phyloP scores from a whole-genome alignment of 2,329 filamentous ascomycete species.

The Botrytis aclada region DNA sequence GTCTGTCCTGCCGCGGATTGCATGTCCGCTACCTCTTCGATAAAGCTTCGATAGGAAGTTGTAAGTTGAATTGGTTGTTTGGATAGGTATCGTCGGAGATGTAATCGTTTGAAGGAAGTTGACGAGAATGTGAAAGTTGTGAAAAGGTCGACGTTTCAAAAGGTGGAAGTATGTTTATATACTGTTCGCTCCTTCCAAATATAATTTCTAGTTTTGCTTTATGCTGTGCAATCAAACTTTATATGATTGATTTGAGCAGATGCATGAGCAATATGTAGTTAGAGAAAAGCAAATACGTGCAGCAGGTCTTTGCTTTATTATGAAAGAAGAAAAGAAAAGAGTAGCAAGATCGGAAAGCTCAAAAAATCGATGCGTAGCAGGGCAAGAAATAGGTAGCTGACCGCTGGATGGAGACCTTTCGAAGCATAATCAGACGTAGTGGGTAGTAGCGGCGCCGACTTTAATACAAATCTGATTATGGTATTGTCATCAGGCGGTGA shows the following conservation, averaged over 20 bases:
- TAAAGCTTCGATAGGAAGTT: slow-evolving; percentile 19
- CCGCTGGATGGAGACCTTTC: slow-evolving; percentile 17
- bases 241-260: slow-evolving; percentile 15
- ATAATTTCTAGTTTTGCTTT: not conserved
- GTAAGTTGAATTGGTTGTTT: not conserved
- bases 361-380: slow-evolving; percentile 7
- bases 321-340: slow-evolving; percentile 12
- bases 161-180: slow-evolving; percentile 8
- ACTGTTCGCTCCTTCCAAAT: slow-evolving; percentile 11
- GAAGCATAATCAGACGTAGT: slow-evolving; percentile 4
- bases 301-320: slow-evolving; percentile 9
- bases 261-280: slow-evolving; percentile 7
- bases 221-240: slow-evolving; percentile 20
- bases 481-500: slow-evolving; percentile 8
- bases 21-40: slow-evolving; percentile 20
- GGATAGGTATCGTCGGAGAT: not conserved
- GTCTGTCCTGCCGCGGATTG: slow-evolving; percentile 29
- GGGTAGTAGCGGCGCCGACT: slow-evolving; percentile 12
- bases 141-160: not conserved
- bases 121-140: slow-evolving; percentile 2
- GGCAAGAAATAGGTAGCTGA: slow-evolving; percentile 20
- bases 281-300: slow-evolving; percentile 14
- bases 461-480: slow-evolving; percentile 15
- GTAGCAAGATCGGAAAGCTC: not conserved
- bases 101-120: not conserved